phyloP scores from a whole-genome alignment of 805 yeast genomes.

The Blastobotrys robertii region DNA sequence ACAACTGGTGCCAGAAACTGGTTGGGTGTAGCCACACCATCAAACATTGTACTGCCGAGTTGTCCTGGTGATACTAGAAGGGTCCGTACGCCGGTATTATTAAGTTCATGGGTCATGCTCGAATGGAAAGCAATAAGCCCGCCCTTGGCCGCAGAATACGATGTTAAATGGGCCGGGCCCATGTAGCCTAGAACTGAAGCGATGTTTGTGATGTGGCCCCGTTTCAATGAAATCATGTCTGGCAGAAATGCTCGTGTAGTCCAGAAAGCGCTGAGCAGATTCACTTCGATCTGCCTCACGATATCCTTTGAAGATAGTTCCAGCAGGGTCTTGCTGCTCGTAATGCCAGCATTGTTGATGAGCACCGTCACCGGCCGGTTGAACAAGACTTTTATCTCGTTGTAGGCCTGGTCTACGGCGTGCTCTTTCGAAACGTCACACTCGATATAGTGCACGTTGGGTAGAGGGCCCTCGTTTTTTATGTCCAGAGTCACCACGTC shows the following conservation, averaged over 20 bases:
- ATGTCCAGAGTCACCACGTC: conserved; percentile 62
- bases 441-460: conserved; percentile 41
- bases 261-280: conserved; percentile 61
- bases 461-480: conserved; percentile 30
- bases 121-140: conserved; percentile 80
- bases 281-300: conserved; percentile 52
- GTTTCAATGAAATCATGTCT: conserved; percentile 44
- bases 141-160: conserved; percentile 86
- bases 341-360: conserved; percentile 82
- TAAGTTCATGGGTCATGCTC: conserved; percentile 59
- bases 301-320: conserved; percentile 50
- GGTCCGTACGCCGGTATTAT: conserved; percentile 43
- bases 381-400: conserved; percentile 33
- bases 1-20: conserved; percentile 72
- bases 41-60: conserved; percentile 63
- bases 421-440: conserved; percentile 61
- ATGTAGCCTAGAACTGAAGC: conserved; percentile 79
- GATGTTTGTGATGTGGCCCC: conserved; percentile 74
- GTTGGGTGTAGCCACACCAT: conserved; percentile 66
- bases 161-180: conserved; percentile 66
- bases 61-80: conserved; percentile 85
- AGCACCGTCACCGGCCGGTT: conserved; percentile 54
- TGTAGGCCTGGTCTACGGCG: conserved; percentile 35
- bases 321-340: conserved; percentile 43
- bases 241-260: conserved; percentile 66